Evolutionary conservation across 2,329 filamentous ascomycete species (phyloP), one percentile per base, ranked within the genome.

Genomic region (Stagonosporopsis vannaccii): DNA sequence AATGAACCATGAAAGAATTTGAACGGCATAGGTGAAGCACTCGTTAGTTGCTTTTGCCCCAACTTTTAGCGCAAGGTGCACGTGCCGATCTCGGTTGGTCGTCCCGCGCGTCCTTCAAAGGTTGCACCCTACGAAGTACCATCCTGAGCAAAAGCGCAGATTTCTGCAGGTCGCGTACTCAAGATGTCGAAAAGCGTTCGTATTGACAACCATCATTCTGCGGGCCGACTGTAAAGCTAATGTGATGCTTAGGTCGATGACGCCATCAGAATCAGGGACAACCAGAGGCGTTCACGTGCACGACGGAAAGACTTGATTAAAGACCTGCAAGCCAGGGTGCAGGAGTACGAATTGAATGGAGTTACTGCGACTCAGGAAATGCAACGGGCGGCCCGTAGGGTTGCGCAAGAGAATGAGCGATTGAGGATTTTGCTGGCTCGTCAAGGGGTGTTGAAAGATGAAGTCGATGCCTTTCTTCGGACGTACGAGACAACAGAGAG

Each of bases 211-310:
- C 4, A 25, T 7, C 19, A n/a, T 33, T 3, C 8, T 50, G 20
- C 25, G 11, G 40, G n/a, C 40, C 26, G 28, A 23, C 17, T 19
- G 26, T 41, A 22, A 46, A 25, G 35, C 52, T 56, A 56, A 56
- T 9, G 37, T 37, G 23, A 13, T 9, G 35, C 15, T 4, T 36
- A 56, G 53, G 37, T 56, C 4, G 50, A 55, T 43, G 56, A 55
- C 39, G 50, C 65, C 4, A 57, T 56, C 12, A 86, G 89, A 59
- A 87, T 91, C 61, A 84, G 89, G 59, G 87, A 92, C 64, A 92
- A 92, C 68, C 90, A 92, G 71, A 82, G 90, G 46, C 86, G 89
- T 58, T 90, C 87, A 12, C 85, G 90, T 35, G 87, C 87, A 26
- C 83, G 88, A 26, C 83, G 86, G 62, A 89, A 88, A 76, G 88